phyloP scores from a whole-genome alignment of 305 asterid genomes.

The Fraxinus nigra region DNA sequence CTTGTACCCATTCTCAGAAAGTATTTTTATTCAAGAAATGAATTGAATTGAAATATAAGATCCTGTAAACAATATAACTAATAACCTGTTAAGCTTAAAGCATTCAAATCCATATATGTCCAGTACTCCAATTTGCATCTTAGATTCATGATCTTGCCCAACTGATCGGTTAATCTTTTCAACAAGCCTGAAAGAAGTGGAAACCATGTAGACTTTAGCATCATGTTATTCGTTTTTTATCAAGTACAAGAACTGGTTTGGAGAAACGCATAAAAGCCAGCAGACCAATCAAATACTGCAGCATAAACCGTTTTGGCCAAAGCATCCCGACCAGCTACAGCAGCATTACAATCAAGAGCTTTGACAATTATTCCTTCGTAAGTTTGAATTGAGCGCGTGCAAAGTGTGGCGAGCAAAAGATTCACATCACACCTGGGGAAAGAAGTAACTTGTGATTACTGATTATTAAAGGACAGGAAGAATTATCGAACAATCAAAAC shows the following conservation, averaged over 20 bases:
- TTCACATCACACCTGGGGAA: conserved; percentile 76
- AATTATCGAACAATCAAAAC: background rate
- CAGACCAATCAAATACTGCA: conserved; percentile 90
- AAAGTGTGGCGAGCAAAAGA: conserved; percentile 75
- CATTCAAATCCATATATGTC: conserved; percentile 99
- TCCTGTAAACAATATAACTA: conserved; percentile 6
- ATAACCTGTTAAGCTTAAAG: conserved; percentile 84
- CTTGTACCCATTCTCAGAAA: conserved; percentile 14
- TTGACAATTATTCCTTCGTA: conserved; percentile 81
- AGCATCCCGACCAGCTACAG: conserved; percentile 93
- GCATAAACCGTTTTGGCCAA: conserved; percentile 96
- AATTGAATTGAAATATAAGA: conserved; percentile 7
- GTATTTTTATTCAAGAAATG: background rate
- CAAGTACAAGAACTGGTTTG: conserved; percentile 15
- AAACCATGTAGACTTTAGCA: conserved; percentile 14
- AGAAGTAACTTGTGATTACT: conserved; percentile 19
- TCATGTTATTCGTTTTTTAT: conserved; percentile 21
- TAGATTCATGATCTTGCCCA: conserved; percentile 92
- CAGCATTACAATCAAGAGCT: conserved; percentile 87
- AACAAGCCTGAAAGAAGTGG: conserved; percentile 78
- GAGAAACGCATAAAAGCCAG: conserved; percentile 20
- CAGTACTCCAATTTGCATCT: conserved; percentile 85
- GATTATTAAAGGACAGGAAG: conserved; percentile 26
- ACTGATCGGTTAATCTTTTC: conserved; percentile 92
- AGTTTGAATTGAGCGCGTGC: conserved; percentile 90